Percentiles rank a stretch among this genome's conserved stretches.
Conservation (phyloP, 2,329 filamentous ascomycete species). For the Acarospora socialis region DNA sequence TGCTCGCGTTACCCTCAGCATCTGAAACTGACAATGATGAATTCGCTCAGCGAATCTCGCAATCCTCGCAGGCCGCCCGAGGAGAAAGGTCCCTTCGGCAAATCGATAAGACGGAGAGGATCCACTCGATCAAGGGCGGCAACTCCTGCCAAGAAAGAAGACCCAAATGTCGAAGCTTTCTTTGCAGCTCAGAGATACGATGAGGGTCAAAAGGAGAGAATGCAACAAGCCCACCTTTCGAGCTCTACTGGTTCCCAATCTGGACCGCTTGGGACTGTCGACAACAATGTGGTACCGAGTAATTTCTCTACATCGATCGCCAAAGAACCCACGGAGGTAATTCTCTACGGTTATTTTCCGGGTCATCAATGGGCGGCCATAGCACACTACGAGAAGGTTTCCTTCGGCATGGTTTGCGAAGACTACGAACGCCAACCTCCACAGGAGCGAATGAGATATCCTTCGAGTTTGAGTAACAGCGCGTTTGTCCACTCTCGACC, state of each 20-base stretch:
- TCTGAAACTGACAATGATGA: conserved; percentile 6
- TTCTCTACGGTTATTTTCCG: conserved; percentile 62
- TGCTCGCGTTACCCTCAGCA: conserved; percentile 2
- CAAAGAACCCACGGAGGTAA: conserved; percentile 58
- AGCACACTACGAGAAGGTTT: conserved; percentile 74
- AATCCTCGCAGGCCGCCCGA: conserved; percentile 39
- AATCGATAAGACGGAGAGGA: conserved; percentile 28
- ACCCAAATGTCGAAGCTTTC: conserved; percentile 36
- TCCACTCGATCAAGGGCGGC: conserved; percentile 41
- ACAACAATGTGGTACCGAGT: conserved; percentile 16
- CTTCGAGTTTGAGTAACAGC: conserved; percentile 57
- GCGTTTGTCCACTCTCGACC: conserved; percentile 49
- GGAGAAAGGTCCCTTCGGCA: conserved; percentile 50
- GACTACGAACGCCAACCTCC: conserved; percentile 84
- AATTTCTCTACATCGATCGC: conserved; percentile 22
- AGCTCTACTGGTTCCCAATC: too few relatives aligned
- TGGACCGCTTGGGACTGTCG: conserved; percentile 22
- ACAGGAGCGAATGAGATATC: conserved; percentile 53
- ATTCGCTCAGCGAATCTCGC: conserved; percentile 26
- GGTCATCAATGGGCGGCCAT: conserved; percentile 72
- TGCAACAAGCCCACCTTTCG: too few relatives aligned
- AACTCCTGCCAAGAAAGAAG: conserved; percentile 44
- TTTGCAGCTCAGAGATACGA: conserved; percentile 31
- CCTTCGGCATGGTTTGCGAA: conserved; percentile 68
- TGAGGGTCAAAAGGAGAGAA: conserved; percentile 24